phyloP scores from a whole-genome alignment of 257 asterid species.

The Salvia hispanica region DNA sequence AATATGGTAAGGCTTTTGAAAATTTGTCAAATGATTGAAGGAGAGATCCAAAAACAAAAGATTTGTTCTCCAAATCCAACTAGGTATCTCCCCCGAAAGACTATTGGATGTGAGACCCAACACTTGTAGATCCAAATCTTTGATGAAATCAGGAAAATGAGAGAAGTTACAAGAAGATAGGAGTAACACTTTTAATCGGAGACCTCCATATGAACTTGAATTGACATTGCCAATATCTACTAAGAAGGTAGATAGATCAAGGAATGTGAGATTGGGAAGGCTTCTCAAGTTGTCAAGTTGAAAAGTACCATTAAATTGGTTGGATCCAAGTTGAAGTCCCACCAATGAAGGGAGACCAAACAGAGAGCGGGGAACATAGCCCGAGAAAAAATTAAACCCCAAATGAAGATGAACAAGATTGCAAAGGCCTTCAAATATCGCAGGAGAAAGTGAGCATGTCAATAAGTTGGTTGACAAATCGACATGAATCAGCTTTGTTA shows the following conservation, averaged over 20 bases:
- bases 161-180: conserved; percentile 34
- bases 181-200: background rate
- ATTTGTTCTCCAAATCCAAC: background rate
- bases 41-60: conserved; percentile 23
- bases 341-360: conserved; percentile 38
- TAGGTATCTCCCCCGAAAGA: background rate
- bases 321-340: conserved; percentile 25
- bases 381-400: conserved; percentile 16
- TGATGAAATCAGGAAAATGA: background rate
- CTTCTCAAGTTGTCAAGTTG: conserved; percentile 30
- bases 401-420: background rate
- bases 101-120: background rate
- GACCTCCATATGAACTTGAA: conserved; percentile 13
- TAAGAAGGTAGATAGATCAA: too few species aligned
- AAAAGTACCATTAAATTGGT: conserved; percentile 33
- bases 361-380: conserved; percentile 24
- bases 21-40: conserved; percentile 19
- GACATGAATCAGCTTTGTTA: background rate
- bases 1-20: conserved; percentile 15
- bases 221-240: background rate
- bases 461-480: background rate
- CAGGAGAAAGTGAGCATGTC: background rate
- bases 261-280: conserved; percentile 25
- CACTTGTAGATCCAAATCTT: background rate
- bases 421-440: background rate